These are phyloP conservation scores for Phytophthora idaei DNA, from an alignment of 352 stramenopile genomes.

Conservation along the genomic window DNA sequence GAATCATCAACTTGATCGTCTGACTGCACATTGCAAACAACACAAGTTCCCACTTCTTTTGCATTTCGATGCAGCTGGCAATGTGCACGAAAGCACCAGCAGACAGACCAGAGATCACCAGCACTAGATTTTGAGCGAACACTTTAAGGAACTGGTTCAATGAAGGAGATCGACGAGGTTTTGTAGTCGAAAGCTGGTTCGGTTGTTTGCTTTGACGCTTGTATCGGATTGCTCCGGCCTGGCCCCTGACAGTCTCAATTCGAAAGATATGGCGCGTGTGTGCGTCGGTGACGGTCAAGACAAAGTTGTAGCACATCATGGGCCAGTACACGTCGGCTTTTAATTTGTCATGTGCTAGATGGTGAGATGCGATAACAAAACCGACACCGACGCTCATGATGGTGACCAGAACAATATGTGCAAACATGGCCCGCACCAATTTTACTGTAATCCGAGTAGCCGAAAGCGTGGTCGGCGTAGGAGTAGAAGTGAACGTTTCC, in stretches of 20 bases:
- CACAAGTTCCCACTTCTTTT: constrained; percentile 25
- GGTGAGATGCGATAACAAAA: constrained; percentile 7
- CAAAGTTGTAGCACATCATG: constrained; percentile 33
- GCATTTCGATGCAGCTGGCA: constrained; percentile 22
- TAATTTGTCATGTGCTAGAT: constrained; percentile 3
- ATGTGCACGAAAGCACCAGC: constrained; percentile 33
- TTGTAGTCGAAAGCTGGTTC: background rate
- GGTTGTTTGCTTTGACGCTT: constrained; percentile 8
- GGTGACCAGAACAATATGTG: constrained; percentile 9
- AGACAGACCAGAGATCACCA: constrained; percentile 24
- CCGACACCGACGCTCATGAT: constrained; percentile 13
- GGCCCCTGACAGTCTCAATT: constrained; percentile 19
- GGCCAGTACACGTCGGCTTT: constrained; percentile 28
- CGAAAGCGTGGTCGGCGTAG: constrained; percentile 3
- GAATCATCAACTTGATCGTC: constrained; percentile 23
- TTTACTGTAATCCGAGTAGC: constrained; percentile 8
- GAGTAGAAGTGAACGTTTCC: constrained; percentile 12
- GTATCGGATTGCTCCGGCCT: constrained; percentile 6
- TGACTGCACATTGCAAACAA: constrained; percentile 25
- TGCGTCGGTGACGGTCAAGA: constrained; percentile 26
- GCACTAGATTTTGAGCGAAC: constrained; percentile 27
- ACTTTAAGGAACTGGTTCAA: constrained; percentile 15
- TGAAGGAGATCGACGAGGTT: constrained; percentile 12
- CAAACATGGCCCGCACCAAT: constrained; percentile 20
- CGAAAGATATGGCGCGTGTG: constrained; percentile 30